Base-by-base conservation (phyloP, 2,329 filamentous ascomycete genomes). In the Penicillium expansum region DNA sequence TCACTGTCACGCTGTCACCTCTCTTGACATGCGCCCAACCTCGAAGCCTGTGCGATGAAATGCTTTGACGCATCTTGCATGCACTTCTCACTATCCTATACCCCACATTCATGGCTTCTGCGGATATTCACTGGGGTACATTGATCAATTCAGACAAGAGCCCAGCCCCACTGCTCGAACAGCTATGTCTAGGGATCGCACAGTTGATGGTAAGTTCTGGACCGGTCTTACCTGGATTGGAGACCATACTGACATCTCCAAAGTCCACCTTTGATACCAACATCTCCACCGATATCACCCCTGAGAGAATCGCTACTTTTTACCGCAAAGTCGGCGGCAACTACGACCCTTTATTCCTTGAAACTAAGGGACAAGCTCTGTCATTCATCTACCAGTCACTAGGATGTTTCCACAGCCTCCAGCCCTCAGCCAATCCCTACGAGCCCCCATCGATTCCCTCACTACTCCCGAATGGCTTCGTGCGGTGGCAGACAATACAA, bases 401-500 rank as follows among this genome's bases (percentile, higher is more conserved):
- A 50, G 94, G 93, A 65, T 97, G 93, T 72, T 89, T 92, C 67
- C 93, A 97, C 76, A 87, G 86, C 48, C 81, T 97, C 29, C 90
- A 95, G 64, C 91, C 91, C 1, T 84, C 85, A 1, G 73, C 74
- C 47, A 83, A 85, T 38, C 82, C 90, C 61, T 97, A 90, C 71
- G 83, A 83, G 4, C 80, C 86, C 0, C 94, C 93, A 0, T 86
- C 83, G 0, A 83, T 97, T 41, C 94, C 94, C 0, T 90, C 92
- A 14, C 78, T 99, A 55, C 95, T 93, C 35, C 80, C 83, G 0
- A 84, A 86, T 68, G 94, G 94, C 39, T 99, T 96, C 73, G 90
- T 93, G 42, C 87, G 91, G 71, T 99, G 93, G 93, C 89, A 96
- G 77, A 91, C 90, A 0, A 89, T 97, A 54, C 91, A 97, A 76